phyloP scores from a whole-genome alignment of 805 yeast species.

The Yamadazyma ubonensis region DNA sequence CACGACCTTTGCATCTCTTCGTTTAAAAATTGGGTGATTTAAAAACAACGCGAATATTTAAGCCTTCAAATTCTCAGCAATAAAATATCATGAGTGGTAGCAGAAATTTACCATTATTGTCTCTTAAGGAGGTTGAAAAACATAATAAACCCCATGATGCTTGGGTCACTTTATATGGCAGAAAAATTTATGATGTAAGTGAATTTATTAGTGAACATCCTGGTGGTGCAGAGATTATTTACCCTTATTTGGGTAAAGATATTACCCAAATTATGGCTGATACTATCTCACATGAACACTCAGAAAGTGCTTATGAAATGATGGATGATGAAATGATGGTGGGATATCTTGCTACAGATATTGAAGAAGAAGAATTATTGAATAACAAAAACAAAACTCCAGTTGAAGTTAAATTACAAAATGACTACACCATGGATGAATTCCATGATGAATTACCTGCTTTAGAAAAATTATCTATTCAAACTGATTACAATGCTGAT shows the following conservation, averaged over 20 bases:
- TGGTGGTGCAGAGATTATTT: conserved; percentile 58
- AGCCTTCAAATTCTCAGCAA: background rate
- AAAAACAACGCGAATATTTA: conserved; percentile 2
- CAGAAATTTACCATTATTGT: conserved; percentile 55
- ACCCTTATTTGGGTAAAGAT: conserved; percentile 60
- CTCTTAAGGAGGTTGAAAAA: conserved; percentile 49
- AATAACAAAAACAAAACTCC: conserved; percentile 56
- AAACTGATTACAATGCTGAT: conserved; percentile 77
- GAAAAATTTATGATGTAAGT: conserved; percentile 85
- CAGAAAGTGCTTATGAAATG: conserved; percentile 83
- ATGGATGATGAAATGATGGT: conserved; percentile 76
- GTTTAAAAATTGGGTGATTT: conserved; percentile 8
- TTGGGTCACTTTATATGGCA: conserved; percentile 77
- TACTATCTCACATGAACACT: conserved; percentile 68
- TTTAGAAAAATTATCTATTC: conserved; percentile 68
- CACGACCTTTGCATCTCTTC: too few species aligned
- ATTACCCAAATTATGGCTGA: conserved; percentile 77
- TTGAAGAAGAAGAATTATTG: conserved; percentile 71
- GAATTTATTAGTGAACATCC: conserved; percentile 71
- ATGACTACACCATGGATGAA: conserved; percentile 33
- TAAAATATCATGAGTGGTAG: conserved; percentile 8
- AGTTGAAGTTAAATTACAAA: conserved; percentile 52
- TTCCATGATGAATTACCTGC: conserved; percentile 66
- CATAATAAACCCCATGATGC: conserved; percentile 59
- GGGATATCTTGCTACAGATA: conserved; percentile 78